Percentiles rank a stretch among this genome's conserved stretches.
Evolutionary conservation across 805 yeast species (phyloP).

Genomic region (Millerago galiae): DNA sequence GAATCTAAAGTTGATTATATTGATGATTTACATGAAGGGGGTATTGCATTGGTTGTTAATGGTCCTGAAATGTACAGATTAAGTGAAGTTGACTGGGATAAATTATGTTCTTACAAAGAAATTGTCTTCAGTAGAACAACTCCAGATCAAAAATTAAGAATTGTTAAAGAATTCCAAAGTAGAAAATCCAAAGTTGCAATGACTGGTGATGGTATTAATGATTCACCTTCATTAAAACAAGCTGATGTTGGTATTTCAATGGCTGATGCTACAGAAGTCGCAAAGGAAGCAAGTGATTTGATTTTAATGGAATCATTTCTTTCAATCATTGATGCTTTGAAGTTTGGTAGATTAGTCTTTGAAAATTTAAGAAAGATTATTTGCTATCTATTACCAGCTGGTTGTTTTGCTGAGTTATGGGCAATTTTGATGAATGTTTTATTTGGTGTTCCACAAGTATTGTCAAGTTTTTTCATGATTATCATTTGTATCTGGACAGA

Average conservation of each 20-base stretch:
- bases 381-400: constrained; percentile 46
- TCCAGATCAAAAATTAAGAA: constrained; percentile 47
- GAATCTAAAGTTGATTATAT: constrained; percentile 15
- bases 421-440: constrained; percentile 39
- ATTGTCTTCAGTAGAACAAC: constrained; percentile 30
- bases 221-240: constrained; percentile 78
- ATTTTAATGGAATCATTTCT: constrained; percentile 20
- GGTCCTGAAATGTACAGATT: constrained; percentile 28
- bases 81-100: constrained; percentile 38
- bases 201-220: constrained; percentile 93
- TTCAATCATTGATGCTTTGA: constrained; percentile 33
- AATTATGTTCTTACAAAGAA: constrained; percentile 30
- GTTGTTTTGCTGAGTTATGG: constrained; percentile 45
- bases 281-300: constrained; percentile 22
- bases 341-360: constrained; percentile 40
- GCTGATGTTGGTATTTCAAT: constrained; percentile 83
- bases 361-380: constrained; percentile 43
- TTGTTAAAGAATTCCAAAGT: constrained; percentile 42
- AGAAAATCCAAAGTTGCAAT: constrained; percentile 79
- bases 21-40: constrained; percentile 16
- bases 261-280: constrained; percentile 29
- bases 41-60: constrained; percentile 25
- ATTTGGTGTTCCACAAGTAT: constrained; percentile 43
- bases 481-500: constrained; percentile 44
- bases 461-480: constrained; percentile 45